Conservation (phyloP, 148 eudicot genomes). For the Persicaria tinctoria region DNA sequence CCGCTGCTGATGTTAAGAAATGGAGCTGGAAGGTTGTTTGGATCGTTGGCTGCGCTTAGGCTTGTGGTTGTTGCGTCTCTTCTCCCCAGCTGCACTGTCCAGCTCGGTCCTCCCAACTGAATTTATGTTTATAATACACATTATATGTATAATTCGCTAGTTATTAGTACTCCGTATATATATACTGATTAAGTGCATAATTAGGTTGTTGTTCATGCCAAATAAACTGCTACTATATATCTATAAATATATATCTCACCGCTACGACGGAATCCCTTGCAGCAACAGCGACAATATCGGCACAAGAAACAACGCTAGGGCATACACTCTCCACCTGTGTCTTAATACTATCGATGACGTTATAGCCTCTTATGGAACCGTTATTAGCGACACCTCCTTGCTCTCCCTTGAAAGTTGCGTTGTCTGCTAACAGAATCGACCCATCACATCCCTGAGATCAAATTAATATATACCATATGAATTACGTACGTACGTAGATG, state of each 20-base stretch:
- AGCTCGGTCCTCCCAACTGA: constrained; percentile 17
- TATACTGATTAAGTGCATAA: too few species aligned
- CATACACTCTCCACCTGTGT: constrained; percentile 12
- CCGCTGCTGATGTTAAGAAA: background rate
- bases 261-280: constrained; percentile 14
- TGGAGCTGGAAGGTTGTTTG: constrained; percentile 8
- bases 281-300: constrained; percentile 14
- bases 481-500: background rate
- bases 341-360: constrained; percentile 14
- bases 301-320: constrained; percentile 15
- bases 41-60: background rate
- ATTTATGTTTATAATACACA: background rate
- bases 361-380: constrained; percentile 11
- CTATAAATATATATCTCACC: background rate
- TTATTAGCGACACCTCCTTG: background rate
- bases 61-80: constrained; percentile 19
- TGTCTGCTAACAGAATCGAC: constrained; percentile 14
- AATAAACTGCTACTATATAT: too few species aligned
- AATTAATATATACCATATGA: background rate
- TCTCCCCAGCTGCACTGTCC: constrained; percentile 18
- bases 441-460: constrained; percentile 16
- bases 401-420: constrained; percentile 9
- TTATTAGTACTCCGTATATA: too few species aligned
- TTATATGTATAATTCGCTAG: too few species aligned
- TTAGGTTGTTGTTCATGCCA: too few species aligned